These are phyloP conservation scores for Acanthamoeba divionensis DNA, from an alignment of 208 protist species.

Conservation along the genomic window DNA sequence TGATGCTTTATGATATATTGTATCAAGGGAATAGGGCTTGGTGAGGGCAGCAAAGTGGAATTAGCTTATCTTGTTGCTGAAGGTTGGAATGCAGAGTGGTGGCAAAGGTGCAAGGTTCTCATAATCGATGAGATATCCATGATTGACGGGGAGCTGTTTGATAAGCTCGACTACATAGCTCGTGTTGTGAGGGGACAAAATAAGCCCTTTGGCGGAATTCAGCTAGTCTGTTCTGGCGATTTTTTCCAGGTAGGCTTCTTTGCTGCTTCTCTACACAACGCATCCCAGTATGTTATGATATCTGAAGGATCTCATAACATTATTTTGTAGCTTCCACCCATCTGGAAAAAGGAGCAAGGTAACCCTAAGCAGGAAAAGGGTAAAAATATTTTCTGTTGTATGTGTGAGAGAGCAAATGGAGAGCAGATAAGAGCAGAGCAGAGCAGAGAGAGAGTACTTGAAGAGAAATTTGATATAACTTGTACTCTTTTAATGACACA, in stretches of 20 bases:
- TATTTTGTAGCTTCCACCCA: background rate
- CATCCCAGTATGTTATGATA: background rate
- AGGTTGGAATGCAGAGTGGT: background rate
- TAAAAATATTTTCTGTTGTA: no score
- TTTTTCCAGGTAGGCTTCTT: slow-evolving; percentile 56
- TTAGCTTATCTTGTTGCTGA: background rate
- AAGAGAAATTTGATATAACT: background rate
- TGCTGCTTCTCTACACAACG: background rate
- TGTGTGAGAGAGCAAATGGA: background rate
- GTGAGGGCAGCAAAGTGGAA: background rate
- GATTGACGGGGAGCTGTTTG: slow-evolving; percentile 58
- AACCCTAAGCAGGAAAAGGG: background rate
- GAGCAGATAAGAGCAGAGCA: background rate
- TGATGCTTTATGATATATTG: background rate
- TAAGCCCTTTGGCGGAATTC: slow-evolving; percentile 64
- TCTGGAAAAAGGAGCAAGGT: background rate
- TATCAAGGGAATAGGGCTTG: background rate
- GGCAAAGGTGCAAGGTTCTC: background rate
- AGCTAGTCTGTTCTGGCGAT: slow-evolving; percentile 65
- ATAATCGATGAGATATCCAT: slow-evolving; percentile 37
- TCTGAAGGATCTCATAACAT: background rate
- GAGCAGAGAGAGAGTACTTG: background rate
- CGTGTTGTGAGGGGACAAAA: background rate
- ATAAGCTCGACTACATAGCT: slow-evolving; percentile 67
- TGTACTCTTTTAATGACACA: background rate